phyloP scores from a whole-genome alignment of 1,284 basidiomycete species.

The Microstroma glucosiphilum region DNA sequence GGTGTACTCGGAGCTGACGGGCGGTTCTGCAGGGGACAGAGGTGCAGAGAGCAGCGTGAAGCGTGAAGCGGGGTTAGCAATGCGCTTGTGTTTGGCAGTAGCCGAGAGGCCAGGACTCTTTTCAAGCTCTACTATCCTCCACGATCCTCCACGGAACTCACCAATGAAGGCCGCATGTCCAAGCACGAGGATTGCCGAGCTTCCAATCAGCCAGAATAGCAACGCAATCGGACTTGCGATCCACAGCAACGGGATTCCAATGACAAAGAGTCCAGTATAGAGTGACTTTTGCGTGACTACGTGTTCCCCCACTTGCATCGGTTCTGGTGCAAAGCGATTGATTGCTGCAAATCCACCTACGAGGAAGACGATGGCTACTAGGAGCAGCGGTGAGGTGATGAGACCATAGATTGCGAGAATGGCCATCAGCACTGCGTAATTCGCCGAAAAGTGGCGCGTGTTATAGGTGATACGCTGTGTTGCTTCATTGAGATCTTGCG shows the following conservation, averaged over 20 bases:
- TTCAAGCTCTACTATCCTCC: no score
- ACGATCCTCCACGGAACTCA: neutral
- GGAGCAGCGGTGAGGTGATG: constrained; percentile 73
- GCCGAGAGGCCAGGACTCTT: no score
- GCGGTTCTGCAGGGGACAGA: constrained; percentile 61
- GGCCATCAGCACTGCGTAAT: constrained; percentile 78
- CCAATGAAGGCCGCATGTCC: constrained; percentile 68
- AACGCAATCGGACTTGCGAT: neutral
- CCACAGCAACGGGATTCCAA: constrained; percentile 29
- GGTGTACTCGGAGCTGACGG: constrained; percentile 84
- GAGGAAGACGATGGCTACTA: constrained; percentile 79
- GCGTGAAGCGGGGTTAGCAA: neutral
- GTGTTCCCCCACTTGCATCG: constrained; percentile 65
- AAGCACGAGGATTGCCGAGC: constrained; percentile 56
- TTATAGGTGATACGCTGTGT: constrained; percentile 78
- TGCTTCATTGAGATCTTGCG: constrained; percentile 60
- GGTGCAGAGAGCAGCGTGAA: neutral
- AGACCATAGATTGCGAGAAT: constrained; percentile 81
- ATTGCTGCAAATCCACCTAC: constrained; percentile 84
- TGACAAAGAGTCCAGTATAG: constrained; percentile 57
- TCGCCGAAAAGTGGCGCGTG: constrained; percentile 59
- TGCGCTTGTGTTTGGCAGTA: neutral
- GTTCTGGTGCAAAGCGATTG: constrained; percentile 63
- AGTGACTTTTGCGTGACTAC: constrained; percentile 68
- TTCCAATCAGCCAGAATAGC: constrained; percentile 52